Evolutionary conservation across 768 basidiomycete species (phyloP).

Genomic region (Coprinellus micaceus): DNA sequence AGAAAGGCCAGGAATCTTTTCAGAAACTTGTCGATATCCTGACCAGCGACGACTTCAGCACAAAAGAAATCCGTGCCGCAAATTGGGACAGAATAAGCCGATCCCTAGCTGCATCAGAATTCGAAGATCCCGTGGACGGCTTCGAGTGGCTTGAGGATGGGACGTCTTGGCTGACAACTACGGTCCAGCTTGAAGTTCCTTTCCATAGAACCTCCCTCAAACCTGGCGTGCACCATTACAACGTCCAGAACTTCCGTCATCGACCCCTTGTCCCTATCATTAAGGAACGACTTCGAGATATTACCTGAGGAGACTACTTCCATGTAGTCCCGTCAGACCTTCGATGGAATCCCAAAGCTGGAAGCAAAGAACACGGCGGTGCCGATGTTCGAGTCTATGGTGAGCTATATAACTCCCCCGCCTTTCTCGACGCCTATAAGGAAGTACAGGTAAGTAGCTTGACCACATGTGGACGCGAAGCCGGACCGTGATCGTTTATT

Average conservation of each 20-base stretch:
- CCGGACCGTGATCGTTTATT: background rate
- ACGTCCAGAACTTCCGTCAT: constrained; percentile 3
- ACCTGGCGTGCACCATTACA: background rate
- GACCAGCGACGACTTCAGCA: background rate
- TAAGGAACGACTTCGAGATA: background rate
- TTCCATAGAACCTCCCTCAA: background rate
- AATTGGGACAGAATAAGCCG: background rate
- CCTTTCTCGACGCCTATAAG: constrained; percentile 15
- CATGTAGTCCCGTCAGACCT: constrained; percentile 15
- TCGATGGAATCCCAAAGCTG: constrained; percentile 8
- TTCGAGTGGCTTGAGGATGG: background rate
- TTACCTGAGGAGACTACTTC: constrained; percentile 5
- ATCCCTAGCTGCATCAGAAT: background rate
- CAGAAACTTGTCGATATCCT: background rate
- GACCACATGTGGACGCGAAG: no score
- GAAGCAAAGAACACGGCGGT: background rate
- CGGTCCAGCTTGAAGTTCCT: background rate
- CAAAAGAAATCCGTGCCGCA: background rate
- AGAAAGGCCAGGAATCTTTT: background rate
- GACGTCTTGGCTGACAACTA: background rate
- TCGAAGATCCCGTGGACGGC: background rate
- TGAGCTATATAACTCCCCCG: constrained; percentile 20
- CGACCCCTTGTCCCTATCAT: constrained; percentile 6
- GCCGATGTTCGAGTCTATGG: constrained; percentile 12
- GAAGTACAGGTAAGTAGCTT: background rate